phyloP scores from a whole-genome alignment of 2,329 filamentous ascomycete genomes.

The Colletotrichum destructivum region DNA sequence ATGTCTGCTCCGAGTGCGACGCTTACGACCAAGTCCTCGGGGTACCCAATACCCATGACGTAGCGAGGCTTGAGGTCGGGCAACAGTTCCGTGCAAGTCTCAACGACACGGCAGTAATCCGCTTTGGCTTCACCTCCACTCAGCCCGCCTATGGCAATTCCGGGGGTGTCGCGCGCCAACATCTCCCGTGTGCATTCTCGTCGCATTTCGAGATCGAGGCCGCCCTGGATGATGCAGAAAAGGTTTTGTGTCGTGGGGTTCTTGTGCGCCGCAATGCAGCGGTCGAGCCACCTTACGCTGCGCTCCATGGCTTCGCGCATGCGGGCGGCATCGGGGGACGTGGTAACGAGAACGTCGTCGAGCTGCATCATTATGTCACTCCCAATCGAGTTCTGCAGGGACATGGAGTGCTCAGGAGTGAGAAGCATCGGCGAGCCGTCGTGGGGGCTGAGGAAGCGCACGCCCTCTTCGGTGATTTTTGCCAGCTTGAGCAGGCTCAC shows the following conservation, averaged over 20 bases:
- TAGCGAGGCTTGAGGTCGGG: slow-evolving; percentile 96
- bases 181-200: slow-evolving; percentile 88
- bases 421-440: slow-evolving; percentile 96
- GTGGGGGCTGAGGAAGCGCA: slow-evolving; percentile 95
- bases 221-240: slow-evolving; percentile 99
- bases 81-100: slow-evolving; percentile 86
- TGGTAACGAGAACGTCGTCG: slow-evolving; percentile 97
- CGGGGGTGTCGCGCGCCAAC: slow-evolving; percentile 91
- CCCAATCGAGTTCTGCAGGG: slow-evolving; percentile 95
- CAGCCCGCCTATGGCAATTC: slow-evolving; percentile 95
- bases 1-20: slow-evolving; percentile 97
- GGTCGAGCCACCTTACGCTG: slow-evolving; percentile 94
- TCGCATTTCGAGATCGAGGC: slow-evolving; percentile 89
- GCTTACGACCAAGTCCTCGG: slow-evolving; percentile 94
- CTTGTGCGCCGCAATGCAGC: slow-evolving; percentile 91
- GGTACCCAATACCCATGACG: slow-evolving; percentile 99
- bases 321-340: slow-evolving; percentile 87
- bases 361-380: slow-evolving; percentile 99
- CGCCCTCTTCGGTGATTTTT: slow-evolving; percentile 94
- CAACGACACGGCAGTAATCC: slow-evolving; percentile 92
- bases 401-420: slow-evolving; percentile 97
- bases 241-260: slow-evolving; percentile 89
- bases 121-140: slow-evolving; percentile 96
- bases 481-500: slow-evolving; percentile 95
- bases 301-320: slow-evolving; percentile 97